A percentile compares a stretch with the other conserved stretches of the same genome.
Conservation (phyloP, 169 alveolate species). For the Eimeria maxima region DNA sequence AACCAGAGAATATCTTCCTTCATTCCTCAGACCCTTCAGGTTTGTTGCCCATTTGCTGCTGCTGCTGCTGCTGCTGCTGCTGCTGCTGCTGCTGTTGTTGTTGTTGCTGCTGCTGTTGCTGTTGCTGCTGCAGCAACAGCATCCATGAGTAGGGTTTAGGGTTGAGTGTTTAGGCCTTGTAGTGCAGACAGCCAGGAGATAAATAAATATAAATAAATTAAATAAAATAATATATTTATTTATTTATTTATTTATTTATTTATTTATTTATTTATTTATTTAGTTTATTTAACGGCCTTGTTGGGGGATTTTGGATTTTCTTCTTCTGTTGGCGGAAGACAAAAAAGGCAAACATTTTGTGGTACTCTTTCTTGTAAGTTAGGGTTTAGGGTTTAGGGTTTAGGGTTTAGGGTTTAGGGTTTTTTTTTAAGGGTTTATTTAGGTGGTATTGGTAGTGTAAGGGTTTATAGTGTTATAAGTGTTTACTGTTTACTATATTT, state of each 20-base stretch:
- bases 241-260: no score
- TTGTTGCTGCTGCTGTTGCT: no score
- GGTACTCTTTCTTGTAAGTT: constrained; percentile 51
- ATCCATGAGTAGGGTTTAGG: background rate
- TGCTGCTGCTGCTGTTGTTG: no score
- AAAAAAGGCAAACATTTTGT: constrained; percentile 52
- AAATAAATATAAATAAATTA: no score
- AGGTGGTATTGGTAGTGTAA: no score
- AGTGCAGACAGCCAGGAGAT: background rate
- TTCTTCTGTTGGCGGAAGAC: constrained; percentile 36
- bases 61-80: no score
- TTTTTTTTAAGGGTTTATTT: background rate
- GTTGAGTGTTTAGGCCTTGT: background rate
- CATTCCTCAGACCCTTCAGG: background rate
- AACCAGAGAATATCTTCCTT: constrained; percentile 66
- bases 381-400: constrained; percentile 48
- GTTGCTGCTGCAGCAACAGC: no score
- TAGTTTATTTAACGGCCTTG: background rate
- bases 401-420: constrained; percentile 58
- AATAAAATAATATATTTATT: no score
- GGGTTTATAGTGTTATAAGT: background rate
- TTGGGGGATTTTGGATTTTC: constrained; percentile 58
- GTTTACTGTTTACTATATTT: constrained; percentile 32
- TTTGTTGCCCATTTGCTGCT: background rate
- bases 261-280: background rate